Conservation (phyloP, 148 eudicot species). For the Amaranthus cruentus region DNA sequence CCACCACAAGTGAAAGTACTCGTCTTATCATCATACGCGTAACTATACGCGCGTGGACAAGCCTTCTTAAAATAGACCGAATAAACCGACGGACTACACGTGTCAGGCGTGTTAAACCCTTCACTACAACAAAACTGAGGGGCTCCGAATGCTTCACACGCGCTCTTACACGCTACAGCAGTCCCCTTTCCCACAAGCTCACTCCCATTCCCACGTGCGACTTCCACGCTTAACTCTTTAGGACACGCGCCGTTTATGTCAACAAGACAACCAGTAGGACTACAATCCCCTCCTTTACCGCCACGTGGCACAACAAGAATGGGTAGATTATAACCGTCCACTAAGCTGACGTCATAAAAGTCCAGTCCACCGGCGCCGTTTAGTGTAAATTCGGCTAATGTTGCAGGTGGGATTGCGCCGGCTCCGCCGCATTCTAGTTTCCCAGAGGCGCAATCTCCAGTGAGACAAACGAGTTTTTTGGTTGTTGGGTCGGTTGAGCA, state of each 20-base stretch:
- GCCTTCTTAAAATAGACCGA: conserved; percentile 68
- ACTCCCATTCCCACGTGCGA: conserved; percentile 39
- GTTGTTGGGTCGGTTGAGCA: conserved; percentile 48
- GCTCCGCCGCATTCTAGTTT: conserved; percentile 55
- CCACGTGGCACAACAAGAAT: conserved; percentile 62
- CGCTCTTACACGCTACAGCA: conserved; percentile 88
- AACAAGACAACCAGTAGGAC: conserved; percentile 79
- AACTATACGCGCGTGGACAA: conserved; percentile 90
- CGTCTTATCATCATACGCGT: conserved; percentile 94
- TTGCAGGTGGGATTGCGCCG: conserved; percentile 91
- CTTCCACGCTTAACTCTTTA: conserved; percentile 43
- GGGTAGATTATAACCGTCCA: conserved; percentile 94
- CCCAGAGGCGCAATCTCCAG: conserved; percentile 92
- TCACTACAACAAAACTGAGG: conserved; percentile 86
- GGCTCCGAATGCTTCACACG: conserved; percentile 93
- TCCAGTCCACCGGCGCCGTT: conserved; percentile 88
- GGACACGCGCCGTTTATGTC: conserved; percentile 80
- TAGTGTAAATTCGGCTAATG: conserved; percentile 87
- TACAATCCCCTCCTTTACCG: conserved; percentile 57
- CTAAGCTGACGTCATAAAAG: conserved; percentile 92
- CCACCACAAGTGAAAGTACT: conserved; percentile 83
- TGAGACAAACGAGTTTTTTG: conserved; percentile 57
- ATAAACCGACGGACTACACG: conserved; percentile 71
- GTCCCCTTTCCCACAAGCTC: conserved; percentile 16
- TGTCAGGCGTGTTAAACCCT: conserved; percentile 68